Conservation (phyloP, 148 eudicot species). For the Euryodendron excelsum region DNA sequence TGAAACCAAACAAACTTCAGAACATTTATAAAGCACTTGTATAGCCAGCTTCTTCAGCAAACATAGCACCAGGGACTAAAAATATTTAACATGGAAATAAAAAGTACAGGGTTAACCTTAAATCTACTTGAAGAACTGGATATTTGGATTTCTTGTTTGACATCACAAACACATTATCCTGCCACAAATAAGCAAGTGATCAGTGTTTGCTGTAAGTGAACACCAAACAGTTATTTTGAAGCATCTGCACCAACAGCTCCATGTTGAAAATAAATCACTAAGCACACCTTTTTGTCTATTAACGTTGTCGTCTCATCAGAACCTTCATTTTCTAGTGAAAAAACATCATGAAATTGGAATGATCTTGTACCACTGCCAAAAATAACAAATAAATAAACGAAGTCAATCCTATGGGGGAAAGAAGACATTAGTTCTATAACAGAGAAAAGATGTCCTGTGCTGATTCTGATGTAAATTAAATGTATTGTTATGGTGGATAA, state of each 20-base stretch:
- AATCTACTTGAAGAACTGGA: constrained; percentile 97
- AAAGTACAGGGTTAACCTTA: constrained; percentile 49
- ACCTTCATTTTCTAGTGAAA: constrained; percentile 70
- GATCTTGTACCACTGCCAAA: constrained; percentile 70
- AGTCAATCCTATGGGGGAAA: neutral
- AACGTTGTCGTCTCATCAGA: constrained; percentile 80
- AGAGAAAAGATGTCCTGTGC: neutral
- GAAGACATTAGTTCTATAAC: neutral
- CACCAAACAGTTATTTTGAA: neutral
- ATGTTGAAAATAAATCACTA: neutral
- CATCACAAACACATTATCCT: constrained; percentile 98
- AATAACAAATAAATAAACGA: constrained; percentile 12
- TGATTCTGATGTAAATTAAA: constrained; percentile 14
- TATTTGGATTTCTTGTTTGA: constrained; percentile 95
- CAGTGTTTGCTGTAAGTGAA: neutral
- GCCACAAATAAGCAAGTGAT: constrained; percentile 21
- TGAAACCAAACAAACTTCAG: neutral
- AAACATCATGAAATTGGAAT: constrained; percentile 83
- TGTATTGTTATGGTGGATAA: neutral
- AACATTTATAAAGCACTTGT: neutral
- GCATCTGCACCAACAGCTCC: constrained; percentile 11
- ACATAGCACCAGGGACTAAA: neutral
- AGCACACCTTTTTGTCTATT: constrained; percentile 74
- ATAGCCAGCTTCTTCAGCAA: neutral
- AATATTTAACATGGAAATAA: neutral